Evolutionary conservation across 176 grass and related monocot genomes (phyloP).

Genomic region (Stipa capillata): DNA sequence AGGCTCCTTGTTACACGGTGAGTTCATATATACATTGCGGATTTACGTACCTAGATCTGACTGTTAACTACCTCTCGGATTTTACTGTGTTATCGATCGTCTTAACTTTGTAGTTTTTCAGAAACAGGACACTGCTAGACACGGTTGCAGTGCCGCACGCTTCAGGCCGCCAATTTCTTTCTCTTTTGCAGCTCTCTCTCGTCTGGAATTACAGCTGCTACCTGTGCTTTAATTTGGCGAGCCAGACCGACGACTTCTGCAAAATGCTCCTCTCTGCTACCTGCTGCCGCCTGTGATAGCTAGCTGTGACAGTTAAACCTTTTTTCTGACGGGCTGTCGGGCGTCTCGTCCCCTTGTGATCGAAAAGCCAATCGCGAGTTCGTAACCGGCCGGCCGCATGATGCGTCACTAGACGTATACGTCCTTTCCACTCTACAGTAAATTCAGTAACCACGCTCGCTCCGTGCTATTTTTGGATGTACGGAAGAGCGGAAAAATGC

Average conservation of each 20-base stretch:
- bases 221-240: not conserved
- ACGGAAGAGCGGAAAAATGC: not conserved
- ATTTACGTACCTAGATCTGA: too few species aligned
- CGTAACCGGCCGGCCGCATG: too few species aligned
- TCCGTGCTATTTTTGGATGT: not conserved
- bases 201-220: too few species aligned
- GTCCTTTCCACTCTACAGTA: not conserved
- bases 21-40: too few species aligned
- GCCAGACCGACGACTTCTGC: not conserved
- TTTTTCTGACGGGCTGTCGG: constrained; percentile 22
- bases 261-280: not conserved
- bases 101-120: too few species aligned
- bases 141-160: not conserved
- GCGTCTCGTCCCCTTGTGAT: not conserved
- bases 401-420: not conserved
- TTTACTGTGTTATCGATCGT: too few species aligned
- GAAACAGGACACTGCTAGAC: too few species aligned
- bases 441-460: not conserved
- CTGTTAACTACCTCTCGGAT: too few species aligned
- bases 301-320: not conserved
- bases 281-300: not conserved
- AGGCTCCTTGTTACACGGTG: too few species aligned
- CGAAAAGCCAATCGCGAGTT: not conserved
- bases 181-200: not conserved
- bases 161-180: not conserved